Conservation (phyloP, 1,284 basidiomycete species). For the Leccinum huronense region DNA sequence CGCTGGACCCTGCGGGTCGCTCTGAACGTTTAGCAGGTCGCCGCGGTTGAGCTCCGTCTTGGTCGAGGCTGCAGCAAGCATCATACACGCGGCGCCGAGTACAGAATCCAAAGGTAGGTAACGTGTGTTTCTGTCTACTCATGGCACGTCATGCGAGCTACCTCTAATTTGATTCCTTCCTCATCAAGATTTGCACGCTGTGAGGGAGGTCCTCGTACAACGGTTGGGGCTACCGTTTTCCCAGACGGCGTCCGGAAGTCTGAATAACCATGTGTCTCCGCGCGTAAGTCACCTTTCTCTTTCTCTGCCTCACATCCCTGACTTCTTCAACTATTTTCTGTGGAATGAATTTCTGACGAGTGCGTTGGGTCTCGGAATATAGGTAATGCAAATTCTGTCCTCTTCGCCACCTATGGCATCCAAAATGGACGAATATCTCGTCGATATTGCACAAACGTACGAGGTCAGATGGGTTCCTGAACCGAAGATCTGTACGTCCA, state of each 20-base stretch:
- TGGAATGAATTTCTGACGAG: constrained; percentile 4
- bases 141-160: constrained; percentile 5
- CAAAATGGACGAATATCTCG: constrained; percentile 55
- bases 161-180: constrained; percentile 1
- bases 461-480: constrained; percentile 63
- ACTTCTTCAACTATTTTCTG: background rate
- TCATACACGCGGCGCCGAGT: constrained; percentile 60
- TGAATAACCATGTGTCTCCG: constrained; percentile 53
- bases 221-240: constrained; percentile 58
- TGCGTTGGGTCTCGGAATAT: constrained; percentile 10
- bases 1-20: background rate
- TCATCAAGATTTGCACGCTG: constrained; percentile 51
- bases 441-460: constrained; percentile 51
- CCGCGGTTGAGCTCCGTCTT: constrained; percentile 45
- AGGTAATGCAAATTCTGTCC: constrained; percentile 53
- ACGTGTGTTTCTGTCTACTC: background rate
- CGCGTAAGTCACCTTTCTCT: constrained; percentile 39
- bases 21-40: constrained; percentile 31
- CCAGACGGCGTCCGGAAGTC: constrained; percentile 50
- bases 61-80: constrained; percentile 62
- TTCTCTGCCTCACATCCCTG: background rate
- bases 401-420: constrained; percentile 53
- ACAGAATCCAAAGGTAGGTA: constrained; percentile 56
- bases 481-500: constrained; percentile 58
- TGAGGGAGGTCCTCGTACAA: constrained; percentile 55